phyloP scores from a whole-genome alignment of 257 asterid species.

The Solanum chaucha region DNA sequence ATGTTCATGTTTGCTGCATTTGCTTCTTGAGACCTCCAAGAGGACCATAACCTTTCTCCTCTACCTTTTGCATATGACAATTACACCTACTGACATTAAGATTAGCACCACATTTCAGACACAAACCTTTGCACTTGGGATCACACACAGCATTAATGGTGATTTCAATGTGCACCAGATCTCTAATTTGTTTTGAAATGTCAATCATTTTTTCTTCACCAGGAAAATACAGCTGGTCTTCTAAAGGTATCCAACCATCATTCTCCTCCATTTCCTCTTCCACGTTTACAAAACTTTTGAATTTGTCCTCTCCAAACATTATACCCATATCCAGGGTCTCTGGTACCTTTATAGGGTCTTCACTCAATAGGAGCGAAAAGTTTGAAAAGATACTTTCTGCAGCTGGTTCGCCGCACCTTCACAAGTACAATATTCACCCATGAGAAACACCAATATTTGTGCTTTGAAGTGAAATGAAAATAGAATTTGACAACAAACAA shows the following conservation, averaged over 20 bases:
- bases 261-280: conserved; percentile 29
- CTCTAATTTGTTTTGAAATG: conserved; percentile 83
- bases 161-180: conserved; percentile 80
- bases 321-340: conserved; percentile 49
- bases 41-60: conserved; percentile 48
- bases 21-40: conserved; percentile 53
- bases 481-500: background rate
- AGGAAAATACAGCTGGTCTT: conserved; percentile 76
- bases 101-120: conserved; percentile 66
- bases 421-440: background rate
- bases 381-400: conserved; percentile 63
- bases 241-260: conserved; percentile 39
- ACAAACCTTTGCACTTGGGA: conserved; percentile 67
- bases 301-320: conserved; percentile 43
- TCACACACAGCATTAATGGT: conserved; percentile 57
- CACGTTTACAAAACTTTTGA: background rate
- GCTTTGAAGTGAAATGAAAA: background rate
- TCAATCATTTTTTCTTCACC: conserved; percentile 44
- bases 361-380: conserved; percentile 53
- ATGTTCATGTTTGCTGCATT: conserved; percentile 46
- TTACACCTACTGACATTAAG: conserved; percentile 46
- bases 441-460: background rate
- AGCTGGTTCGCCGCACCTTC: conserved; percentile 85
- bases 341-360: conserved; percentile 59
- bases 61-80: conserved; percentile 26